Evolutionary conservation across 352 stramenopile genomes (phyloP).

Genomic region (Globisporangium orthogonon): DNA sequence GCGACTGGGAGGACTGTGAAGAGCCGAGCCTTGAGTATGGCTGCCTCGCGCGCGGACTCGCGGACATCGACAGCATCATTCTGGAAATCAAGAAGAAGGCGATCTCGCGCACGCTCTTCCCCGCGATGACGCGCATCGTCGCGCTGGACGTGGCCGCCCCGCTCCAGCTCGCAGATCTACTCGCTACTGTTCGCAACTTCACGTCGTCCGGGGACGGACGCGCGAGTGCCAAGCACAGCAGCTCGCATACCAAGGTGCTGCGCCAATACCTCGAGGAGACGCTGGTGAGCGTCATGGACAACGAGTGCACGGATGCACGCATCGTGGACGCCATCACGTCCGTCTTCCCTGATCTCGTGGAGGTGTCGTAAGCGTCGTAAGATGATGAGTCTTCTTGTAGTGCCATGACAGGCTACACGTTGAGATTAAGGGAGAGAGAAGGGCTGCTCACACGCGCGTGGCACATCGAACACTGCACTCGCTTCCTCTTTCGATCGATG

Average conservation of each 20-base stretch:
- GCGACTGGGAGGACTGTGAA: conserved; percentile 36
- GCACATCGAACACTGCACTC: neutral
- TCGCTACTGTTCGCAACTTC: conserved; percentile 24
- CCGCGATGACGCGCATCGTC: conserved; percentile 41
- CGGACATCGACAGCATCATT: conserved; percentile 40
- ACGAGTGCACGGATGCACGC: conserved; percentile 25
- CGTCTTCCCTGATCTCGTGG: conserved; percentile 21
- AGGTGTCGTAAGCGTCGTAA: neutral
- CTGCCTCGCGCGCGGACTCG: conserved; percentile 45
- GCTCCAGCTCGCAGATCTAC: conserved; percentile 29
- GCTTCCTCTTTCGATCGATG: neutral
- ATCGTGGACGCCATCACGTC: conserved; percentile 24
- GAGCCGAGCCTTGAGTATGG: conserved; percentile 39
- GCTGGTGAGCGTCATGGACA: conserved; percentile 24
- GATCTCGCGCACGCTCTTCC: conserved; percentile 34
- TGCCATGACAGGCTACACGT: neutral
- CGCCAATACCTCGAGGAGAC: conserved; percentile 24
- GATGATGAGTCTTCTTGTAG: too few relatives aligned
- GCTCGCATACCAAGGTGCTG: conserved; percentile 26
- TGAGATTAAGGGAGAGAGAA: neutral
- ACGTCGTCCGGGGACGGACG: conserved; percentile 5
- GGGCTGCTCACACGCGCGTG: neutral
- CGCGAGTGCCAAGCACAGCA: neutral
- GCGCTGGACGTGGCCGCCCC: conserved; percentile 44
- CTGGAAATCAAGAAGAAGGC: conserved; percentile 29